phyloP scores from a whole-genome alignment of 2,329 filamentous ascomycete genomes.

The Penicillium sp. region DNA sequence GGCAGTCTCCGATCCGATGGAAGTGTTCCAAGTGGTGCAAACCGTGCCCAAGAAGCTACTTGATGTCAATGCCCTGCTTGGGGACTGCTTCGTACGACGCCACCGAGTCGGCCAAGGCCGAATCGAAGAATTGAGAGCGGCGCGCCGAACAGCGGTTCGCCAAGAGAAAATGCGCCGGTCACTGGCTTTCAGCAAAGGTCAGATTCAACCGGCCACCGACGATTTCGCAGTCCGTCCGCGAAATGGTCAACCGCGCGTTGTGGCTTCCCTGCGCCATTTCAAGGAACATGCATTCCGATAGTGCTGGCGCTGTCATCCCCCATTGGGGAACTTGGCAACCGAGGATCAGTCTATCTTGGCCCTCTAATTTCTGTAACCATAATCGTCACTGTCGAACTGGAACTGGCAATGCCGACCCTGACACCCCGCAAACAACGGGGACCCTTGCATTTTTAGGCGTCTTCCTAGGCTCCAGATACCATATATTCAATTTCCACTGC shows the following conservation, averaged over 20 bases:
- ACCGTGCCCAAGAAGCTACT: slow-evolving; percentile 73
- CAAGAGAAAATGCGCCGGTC: slow-evolving; percentile 40
- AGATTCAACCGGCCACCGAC: slow-evolving; percentile 30
- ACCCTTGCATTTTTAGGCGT: slow-evolving; percentile 18
- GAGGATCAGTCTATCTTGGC: not conserved
- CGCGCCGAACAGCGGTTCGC: slow-evolving; percentile 54
- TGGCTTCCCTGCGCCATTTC: slow-evolving; percentile 34
- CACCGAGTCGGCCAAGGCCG: slow-evolving; percentile 76
- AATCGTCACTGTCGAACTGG: slow-evolving; percentile 11
- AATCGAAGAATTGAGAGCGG: slow-evolving; percentile 69
- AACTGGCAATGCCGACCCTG: not conserved
- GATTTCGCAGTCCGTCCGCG: slow-evolving; percentile 29
- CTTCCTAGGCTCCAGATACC: not conserved
- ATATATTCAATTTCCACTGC: too few relatives aligned
- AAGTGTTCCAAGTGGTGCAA: slow-evolving; percentile 93
- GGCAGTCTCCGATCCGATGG: slow-evolving; percentile 77
- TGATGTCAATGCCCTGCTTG: slow-evolving; percentile 76
- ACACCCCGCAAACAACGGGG: slow-evolving; percentile 1
- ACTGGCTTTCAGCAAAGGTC: slow-evolving; percentile 32
- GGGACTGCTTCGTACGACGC: slow-evolving; percentile 72
- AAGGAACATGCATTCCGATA: slow-evolving; percentile 33
- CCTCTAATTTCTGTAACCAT: slow-evolving; percentile 19
- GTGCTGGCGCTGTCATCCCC: not conserved
- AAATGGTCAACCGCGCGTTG: slow-evolving; percentile 29
- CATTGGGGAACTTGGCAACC: not conserved